Base-by-base conservation (phyloP, 129 eudicot species). In the Chrysanthemum seticuspe region DNA sequence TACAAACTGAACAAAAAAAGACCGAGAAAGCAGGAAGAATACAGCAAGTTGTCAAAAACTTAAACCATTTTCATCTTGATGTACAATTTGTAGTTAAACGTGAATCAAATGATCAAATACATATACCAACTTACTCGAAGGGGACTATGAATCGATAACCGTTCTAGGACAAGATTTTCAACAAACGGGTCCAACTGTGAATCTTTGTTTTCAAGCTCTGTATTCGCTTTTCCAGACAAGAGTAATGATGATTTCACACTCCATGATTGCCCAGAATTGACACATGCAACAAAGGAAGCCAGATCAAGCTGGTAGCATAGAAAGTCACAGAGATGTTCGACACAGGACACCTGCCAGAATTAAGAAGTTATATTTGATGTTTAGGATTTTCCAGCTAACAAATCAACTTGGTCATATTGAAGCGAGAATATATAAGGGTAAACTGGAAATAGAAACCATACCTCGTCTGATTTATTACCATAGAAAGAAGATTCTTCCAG, bases 221-320 rank as follows among this genome's bases (percentile, higher is more conserved):
- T 68, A 14, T 80, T 69, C 65, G 85, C 88, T 82, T 88, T 83
- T 65, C 97, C 89, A 76, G 99, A 88, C 77, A 94, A 83, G 68
- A 90, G 83, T 62, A 90, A 73, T 15, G 99, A 90, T 71, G 96
- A 84, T 79, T 81, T 90, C 72, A 79, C 77, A 85, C 88, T 82
- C 99, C 99, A 94, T 14, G 96, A 71, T 67, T 83, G 93, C 66
- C 99, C 97, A 79, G 99, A 90, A 86, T 94, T 94, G 74, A 84
- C 92, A 68, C 87, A 83, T 54, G 97, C 99, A 81, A 94, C 97
- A 81, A 90, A 94, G 76, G 97, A 83, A 79, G 99, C 99, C 73
- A 94, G 87, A 82, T 94, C 99, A 78, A 94, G 96, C 80, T 81
- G 93, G 82, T 90, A 94, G 76, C 97, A 90, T 76, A 94, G 82